Conservation (phyloP, 495 filamentous ascomycete species). For the Aspergillus taichungensis region DNA sequence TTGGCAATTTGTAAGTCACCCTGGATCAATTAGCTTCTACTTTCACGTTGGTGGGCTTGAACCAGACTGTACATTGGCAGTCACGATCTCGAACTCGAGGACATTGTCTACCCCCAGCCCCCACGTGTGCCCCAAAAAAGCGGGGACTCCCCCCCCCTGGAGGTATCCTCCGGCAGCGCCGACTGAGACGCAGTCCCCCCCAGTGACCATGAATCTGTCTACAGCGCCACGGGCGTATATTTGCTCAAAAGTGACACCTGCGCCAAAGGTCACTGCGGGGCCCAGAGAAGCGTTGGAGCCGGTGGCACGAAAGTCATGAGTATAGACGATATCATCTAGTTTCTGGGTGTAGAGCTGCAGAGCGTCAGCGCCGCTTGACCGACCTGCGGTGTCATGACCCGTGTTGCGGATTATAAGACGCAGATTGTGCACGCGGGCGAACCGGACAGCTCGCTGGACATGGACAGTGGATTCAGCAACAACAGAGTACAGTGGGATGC, state of each 20-base stretch:
- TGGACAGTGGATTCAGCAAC: conserved; percentile 12
- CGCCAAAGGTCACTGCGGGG: conserved; percentile 2
- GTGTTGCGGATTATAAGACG: conserved; percentile 50
- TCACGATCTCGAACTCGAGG: conserved; percentile 28
- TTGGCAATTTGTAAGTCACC: conserved; percentile 41
- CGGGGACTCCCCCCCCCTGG: conserved; percentile 7
- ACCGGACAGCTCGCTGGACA: conserved; percentile 41
- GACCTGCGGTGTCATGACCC: conserved; percentile 49
- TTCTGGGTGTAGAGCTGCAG: conserved; percentile 48
- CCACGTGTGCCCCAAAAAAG: background rate
- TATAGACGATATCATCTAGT: conserved; percentile 12
- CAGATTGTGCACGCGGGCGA: conserved; percentile 42
- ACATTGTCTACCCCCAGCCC: conserved; percentile 12
- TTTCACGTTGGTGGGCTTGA: background rate
- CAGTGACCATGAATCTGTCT: background rate
- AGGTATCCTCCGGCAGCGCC: conserved; percentile 11
- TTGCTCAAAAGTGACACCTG: conserved; percentile 15
- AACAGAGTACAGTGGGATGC: conserved; percentile 1
- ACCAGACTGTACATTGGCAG: conserved; percentile 27
- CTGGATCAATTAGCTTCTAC: conserved; percentile 6
- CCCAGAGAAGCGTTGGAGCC: conserved; percentile 7
- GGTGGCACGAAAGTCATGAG: conserved; percentile 24
- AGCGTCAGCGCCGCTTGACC: conserved; percentile 37
- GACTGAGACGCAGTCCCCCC: conserved; percentile 10
- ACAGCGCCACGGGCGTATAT: conserved; percentile 14